phyloP scores from a whole-genome alignment of 306 rosid genomes.

The Trifolium fragiferum region DNA sequence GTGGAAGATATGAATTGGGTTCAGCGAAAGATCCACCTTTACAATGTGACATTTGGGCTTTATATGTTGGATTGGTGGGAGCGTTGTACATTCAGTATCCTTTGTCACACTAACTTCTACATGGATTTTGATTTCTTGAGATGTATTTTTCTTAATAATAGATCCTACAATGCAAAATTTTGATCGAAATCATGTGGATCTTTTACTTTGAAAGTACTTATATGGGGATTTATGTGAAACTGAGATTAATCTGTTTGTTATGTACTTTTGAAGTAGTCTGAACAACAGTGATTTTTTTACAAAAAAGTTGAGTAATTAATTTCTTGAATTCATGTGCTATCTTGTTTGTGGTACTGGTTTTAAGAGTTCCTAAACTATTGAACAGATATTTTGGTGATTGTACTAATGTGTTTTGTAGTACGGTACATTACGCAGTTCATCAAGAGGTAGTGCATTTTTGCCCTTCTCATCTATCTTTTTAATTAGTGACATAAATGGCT shows the following conservation, averaged over 20 bases:
- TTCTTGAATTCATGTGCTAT: constrained; percentile 23
- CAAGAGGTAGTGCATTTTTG: constrained; percentile 59
- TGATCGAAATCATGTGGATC: neutral
- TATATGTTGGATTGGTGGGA: constrained; percentile 99
- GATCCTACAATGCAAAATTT: constrained; percentile 13
- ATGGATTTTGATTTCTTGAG: constrained; percentile 9
- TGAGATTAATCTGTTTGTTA: too few species aligned
- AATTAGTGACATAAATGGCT: constrained; percentile 2
- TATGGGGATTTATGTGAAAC: too few species aligned
- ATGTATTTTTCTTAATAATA: constrained; percentile 1
- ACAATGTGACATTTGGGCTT: constrained; percentile 95
- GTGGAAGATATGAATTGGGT: constrained; percentile 78
- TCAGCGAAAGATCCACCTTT: constrained; percentile 84
- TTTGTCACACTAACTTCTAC: constrained; percentile 30
- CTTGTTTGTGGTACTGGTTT: constrained; percentile 36
- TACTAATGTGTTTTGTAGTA: constrained; percentile 80
- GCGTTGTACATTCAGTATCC: constrained; percentile 93
- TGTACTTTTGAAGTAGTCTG: too few species aligned
- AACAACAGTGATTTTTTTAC: constrained; percentile 4
- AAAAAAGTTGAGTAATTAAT: constrained; percentile 2
- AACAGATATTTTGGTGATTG: constrained; percentile 71
- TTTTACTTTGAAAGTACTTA: neutral
- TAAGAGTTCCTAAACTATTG: constrained; percentile 51
- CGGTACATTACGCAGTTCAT: constrained; percentile 56
- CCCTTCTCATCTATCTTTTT: constrained; percentile 32